Base-by-base conservation (phyloP, 2,329 filamentous ascomycete species). In the Thielaviopsis musarum region DNA sequence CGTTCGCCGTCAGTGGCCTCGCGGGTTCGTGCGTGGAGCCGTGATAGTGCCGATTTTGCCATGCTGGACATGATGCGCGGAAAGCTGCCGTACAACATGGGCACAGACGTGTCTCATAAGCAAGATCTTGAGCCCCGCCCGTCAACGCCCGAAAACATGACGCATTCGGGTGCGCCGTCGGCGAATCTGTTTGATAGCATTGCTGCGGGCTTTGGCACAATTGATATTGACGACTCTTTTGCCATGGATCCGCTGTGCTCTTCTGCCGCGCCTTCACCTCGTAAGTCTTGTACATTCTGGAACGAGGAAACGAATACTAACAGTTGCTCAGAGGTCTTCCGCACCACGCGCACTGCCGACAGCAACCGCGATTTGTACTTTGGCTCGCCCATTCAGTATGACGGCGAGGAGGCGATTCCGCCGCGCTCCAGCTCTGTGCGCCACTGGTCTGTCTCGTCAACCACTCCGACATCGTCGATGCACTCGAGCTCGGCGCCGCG, bases 381-480 rank as follows among this genome's bases (percentile, higher is more conserved):
- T 45, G 26, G 61, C 24, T 65, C 63, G 26, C 64, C 67, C 19
- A 64, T 65, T 12, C 64, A 57, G 3, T 63, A 67, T n/a, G 70
- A 70, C 5, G 62, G 67, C 4, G 65, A 69, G 13, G 71, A 69
- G 34, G 61, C 65, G 7, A 62, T 69, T 4, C 68, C 70, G 4
- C 63, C 68, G 5, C 65, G 67, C 15, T 68, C 66, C 7, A 72
- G 69, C 62, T 73, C 70, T 56, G 63, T 70, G 19, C 68, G 70
- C 9, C 70, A 71, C 19, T 73, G 69, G 68, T 76, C 74, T 4
- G 65, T 72, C 10, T 72, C 73, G 2, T 77, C 74, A 0, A 67
- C 72, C 9, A 73, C 73, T 3, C 71, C 70, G 13, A 72, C 71
- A 15, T 74, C 73, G 3, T 73, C 71, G 56, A 64, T 67, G 24